Evolutionary conservation across 805 yeast species (phyloP).

Genomic region (Torulaspora delbrueckii): DNA sequence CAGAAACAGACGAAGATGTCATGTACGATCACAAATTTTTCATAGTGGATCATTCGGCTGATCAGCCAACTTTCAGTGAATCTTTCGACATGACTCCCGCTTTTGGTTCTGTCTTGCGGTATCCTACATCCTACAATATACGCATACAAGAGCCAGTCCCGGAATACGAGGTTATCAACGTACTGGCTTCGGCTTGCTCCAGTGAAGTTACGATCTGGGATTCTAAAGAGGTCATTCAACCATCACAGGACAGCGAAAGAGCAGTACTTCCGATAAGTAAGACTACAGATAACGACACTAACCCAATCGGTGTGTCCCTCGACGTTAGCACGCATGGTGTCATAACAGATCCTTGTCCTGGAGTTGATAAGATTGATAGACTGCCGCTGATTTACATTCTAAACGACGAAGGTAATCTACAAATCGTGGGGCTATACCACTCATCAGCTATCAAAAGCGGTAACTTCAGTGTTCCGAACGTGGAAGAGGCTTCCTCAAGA

Average conservation of each 20-base stretch:
- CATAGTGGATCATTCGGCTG: slow-evolving; percentile 13
- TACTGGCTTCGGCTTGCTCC: slow-evolving; percentile 60
- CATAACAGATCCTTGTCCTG: slow-evolving; percentile 51
- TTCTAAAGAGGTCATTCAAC: slow-evolving; percentile 37
- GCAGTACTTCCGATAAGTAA: slow-evolving; percentile 72
- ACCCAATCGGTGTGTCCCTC: slow-evolving; percentile 64
- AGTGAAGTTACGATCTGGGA: slow-evolving; percentile 54
- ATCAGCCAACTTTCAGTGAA: slow-evolving; percentile 26
- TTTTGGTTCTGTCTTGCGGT: slow-evolving; percentile 47
- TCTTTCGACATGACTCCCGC: slow-evolving; percentile 48
- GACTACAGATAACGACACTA: slow-evolving; percentile 59
- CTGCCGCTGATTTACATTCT: slow-evolving; percentile 63
- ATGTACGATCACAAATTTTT: slow-evolving; percentile 30
- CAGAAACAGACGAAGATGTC: slow-evolving; percentile 20
- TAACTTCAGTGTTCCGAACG: neutral
- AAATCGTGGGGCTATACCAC: slow-evolving; percentile 63
- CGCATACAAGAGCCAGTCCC: slow-evolving; percentile 41
- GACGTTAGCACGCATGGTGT: slow-evolving; percentile 47
- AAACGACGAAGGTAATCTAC: slow-evolving; percentile 57
- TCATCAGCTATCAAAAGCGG: slow-evolving; percentile 44
- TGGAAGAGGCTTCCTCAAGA: neutral
- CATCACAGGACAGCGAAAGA: slow-evolving; percentile 62
- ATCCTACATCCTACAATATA: slow-evolving; percentile 43
- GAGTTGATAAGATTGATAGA: slow-evolving; percentile 53
- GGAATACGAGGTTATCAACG: slow-evolving; percentile 31